These are phyloP conservation scores for Protea cynaroides DNA, from an alignment of 164 flowering plant genomes.

Conservation along the genomic window DNA sequence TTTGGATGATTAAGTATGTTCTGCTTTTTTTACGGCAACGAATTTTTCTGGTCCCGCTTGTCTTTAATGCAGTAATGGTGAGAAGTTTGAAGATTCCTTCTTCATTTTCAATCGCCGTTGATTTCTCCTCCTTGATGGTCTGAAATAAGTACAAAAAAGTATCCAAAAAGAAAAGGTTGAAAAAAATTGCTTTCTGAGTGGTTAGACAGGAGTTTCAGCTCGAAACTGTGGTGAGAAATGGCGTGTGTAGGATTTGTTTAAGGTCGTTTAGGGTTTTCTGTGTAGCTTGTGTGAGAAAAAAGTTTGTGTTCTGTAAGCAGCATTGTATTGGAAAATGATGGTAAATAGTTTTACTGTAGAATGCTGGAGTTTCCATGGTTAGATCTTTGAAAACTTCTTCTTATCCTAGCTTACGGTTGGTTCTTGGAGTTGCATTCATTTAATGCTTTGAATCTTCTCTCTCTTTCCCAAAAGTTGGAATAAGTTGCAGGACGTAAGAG, in stretches of 20 bases:
- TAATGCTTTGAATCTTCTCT: not conserved
- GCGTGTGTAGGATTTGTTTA: not conserved
- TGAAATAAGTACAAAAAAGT: not conserved
- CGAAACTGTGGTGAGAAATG: not conserved
- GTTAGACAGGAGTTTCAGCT: not conserved
- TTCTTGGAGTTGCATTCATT: conserved; percentile 5
- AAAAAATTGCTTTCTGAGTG: not conserved
- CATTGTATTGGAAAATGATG: not conserved
- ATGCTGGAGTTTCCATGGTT: not conserved
- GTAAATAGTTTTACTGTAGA: not conserved
- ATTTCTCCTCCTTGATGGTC: not conserved
- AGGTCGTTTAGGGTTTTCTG: no score
- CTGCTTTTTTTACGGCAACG: conserved; percentile 2
- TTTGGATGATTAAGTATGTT: not conserved
- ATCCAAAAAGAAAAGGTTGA: not conserved
- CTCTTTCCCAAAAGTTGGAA: not conserved
- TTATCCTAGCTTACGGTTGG: not conserved
- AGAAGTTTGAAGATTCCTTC: not conserved
- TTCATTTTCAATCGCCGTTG: not conserved
- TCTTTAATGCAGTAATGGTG: not conserved
- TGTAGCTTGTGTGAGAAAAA: no score
- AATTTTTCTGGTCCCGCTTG: conserved; percentile 5
- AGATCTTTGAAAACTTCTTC: conserved; percentile 10
- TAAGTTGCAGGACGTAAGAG: not conserved
- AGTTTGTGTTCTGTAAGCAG: not conserved